These are phyloP conservation scores for Pseudogymnoascus sp. DNA, from an alignment of 2,329 filamentous ascomycete species.

Conservation along the genomic window DNA sequence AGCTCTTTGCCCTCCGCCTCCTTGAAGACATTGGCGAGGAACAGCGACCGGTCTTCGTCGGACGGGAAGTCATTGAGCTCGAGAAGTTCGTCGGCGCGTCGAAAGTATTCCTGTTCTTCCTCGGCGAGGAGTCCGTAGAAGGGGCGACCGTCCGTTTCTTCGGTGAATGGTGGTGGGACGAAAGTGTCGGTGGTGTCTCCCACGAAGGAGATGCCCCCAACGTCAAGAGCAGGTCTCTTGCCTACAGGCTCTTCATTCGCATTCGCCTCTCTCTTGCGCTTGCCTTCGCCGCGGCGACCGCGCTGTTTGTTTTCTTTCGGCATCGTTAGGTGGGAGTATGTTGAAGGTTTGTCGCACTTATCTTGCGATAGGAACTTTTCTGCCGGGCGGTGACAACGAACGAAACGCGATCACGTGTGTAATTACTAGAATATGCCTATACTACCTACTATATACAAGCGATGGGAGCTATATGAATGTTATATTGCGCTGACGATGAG, in stretches of 20 bases:
- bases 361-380: slow-evolving; percentile 9
- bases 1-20: slow-evolving; percentile 89
- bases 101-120: slow-evolving; percentile 93
- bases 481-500: too few relatives aligned
- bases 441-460: too few relatives aligned
- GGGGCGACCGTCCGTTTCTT: slow-evolving; percentile 22
- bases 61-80: slow-evolving; percentile 81
- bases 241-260: slow-evolving; percentile 26
- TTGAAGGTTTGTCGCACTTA: not conserved
- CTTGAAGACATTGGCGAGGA: slow-evolving; percentile 73
- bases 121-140: slow-evolving; percentile 93
- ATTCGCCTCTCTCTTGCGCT: slow-evolving; percentile 40
- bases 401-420: not conserved
- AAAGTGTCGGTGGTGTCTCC: slow-evolving; percentile 18
- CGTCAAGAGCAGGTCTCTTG: slow-evolving; percentile 28
- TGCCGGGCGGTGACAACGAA: not conserved
- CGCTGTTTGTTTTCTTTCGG: slow-evolving; percentile 52
- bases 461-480: too few relatives aligned
- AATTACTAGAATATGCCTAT: too few relatives aligned
- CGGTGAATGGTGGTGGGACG: slow-evolving; percentile 18
- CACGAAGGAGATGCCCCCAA: slow-evolving; percentile 17
- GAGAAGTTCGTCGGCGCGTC: slow-evolving; percentile 78
- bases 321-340: slow-evolving; percentile 33
- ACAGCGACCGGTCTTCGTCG: slow-evolving; percentile 61
- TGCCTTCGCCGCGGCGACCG: slow-evolving; percentile 44